phyloP scores from a whole-genome alignment of 495 filamentous ascomycete genomes.

The Annulohypoxylon nitens region DNA sequence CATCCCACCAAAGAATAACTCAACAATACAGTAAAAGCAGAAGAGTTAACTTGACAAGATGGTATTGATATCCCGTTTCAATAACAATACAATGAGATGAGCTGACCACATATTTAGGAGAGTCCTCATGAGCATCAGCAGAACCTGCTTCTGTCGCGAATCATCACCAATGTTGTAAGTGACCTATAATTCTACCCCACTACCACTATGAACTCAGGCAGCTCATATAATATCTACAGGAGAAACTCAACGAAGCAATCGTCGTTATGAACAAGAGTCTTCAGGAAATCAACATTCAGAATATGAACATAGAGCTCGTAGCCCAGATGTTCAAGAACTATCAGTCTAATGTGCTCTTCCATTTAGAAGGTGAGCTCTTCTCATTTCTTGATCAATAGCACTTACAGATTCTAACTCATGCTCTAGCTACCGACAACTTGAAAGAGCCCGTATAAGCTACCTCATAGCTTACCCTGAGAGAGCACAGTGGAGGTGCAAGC shows the following conservation, averaged over 20 bases:
- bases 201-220: slow-evolving; percentile 25
- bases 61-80: slow-evolving; percentile 21
- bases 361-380: slow-evolving; percentile 82
- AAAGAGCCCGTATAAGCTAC: slow-evolving; percentile 75
- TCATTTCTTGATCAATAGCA: background rate
- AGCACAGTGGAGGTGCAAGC: background rate
- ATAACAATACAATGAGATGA: background rate
- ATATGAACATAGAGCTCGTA: slow-evolving; percentile 98
- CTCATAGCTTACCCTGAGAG: background rate
- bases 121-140: slow-evolving; percentile 98
- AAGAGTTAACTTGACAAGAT: slow-evolving; percentile 35
- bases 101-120: slow-evolving; percentile 69
- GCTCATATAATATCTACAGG: slow-evolving; percentile 64
- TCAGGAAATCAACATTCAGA: slow-evolving; percentile 97
- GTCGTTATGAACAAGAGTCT: slow-evolving; percentile 92
- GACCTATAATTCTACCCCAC: slow-evolving; percentile 20
- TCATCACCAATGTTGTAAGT: slow-evolving; percentile 96
- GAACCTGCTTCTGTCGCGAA: slow-evolving; percentile 89
- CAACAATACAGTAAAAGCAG: background rate
- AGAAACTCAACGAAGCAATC: slow-evolving; percentile 96
- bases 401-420: slow-evolving; percentile 1
- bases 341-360: slow-evolving; percentile 96
- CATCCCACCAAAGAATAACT: slow-evolving; percentile 10
- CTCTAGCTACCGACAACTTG: slow-evolving; percentile 83
- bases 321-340: slow-evolving; percentile 99